These are phyloP conservation scores for Rutstroemia sp. DNA, from an alignment of 2,329 filamentous ascomycete species.

Conservation along the genomic window DNA sequence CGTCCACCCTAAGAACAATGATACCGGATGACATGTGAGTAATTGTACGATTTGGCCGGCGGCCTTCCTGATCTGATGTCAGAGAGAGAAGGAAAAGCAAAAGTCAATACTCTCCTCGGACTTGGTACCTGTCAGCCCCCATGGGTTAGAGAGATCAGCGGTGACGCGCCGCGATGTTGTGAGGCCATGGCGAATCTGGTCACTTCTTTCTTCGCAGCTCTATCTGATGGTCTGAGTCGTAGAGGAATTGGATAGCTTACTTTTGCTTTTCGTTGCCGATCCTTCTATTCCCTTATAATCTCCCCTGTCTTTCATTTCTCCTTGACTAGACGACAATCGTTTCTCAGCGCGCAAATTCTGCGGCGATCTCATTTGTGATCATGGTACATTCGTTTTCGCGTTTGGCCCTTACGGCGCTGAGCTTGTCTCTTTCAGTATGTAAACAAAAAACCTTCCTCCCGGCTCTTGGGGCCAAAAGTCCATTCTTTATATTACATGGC, in stretches of 20 bases:
- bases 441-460: not conserved
- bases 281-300: not conserved
- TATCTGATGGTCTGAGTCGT: not conserved
- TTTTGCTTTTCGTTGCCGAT: not conserved
- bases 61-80: not conserved
- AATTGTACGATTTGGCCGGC: not conserved
- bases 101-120: not conserved
- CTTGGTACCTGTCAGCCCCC: constrained; percentile 1
- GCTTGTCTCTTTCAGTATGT: constrained; percentile 2
- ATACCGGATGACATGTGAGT: not conserved
- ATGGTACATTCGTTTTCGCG: constrained; percentile 2
- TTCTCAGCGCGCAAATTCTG: not conserved
- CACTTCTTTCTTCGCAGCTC: not conserved
- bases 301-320: not conserved
- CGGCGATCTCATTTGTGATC: not conserved
- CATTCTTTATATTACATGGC: not conserved
- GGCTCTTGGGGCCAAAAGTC: not conserved
- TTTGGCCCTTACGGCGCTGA: not conserved
- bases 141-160: constrained; percentile 2
- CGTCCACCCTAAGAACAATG: not conserved
- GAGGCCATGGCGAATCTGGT: not conserved
- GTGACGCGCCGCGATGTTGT: not conserved
- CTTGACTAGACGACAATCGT: not conserved
- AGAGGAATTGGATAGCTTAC: not conserved
- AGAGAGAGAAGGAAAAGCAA: no score